Base-by-base conservation (phyloP, 2,329 filamentous ascomycete species). In the Trichoderma sp. region DNA sequence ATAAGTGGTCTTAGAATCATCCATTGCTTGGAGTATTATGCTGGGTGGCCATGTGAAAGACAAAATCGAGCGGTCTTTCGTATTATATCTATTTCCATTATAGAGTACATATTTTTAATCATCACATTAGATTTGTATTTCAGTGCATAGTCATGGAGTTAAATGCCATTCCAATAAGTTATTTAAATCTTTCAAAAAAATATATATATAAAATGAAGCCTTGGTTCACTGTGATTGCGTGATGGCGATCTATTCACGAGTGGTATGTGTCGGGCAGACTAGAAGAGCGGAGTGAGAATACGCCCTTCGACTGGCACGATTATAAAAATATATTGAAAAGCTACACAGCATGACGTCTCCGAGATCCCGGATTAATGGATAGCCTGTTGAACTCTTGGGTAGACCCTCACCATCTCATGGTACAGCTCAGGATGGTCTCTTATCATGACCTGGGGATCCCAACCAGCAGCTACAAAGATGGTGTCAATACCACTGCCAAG, bases 401-500 rank as follows among this genome's bases (percentile, higher is more conserved):
- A 97, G 15, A 97, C 89, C 61, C 84, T 81, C 1, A 97, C 84
- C 88, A 98, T 90, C 70, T 87, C 85, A 17, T 88, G 82, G 78
- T 94, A 97, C 56, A 98, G 80, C 70, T 96, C 92, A 0, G 89
- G 88, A 78, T 97, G 94, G 67, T 95, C 89, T 50, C 87, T 83
- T 76, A 93, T 90, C 82, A 97, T 81, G 9, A 94, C 91, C 74
- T 91, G 85, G 0, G 88, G 88, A 58, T 90, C 87, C 84, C 88
- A 90, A 0, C 87, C 87, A 54, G 85, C 82, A 0, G 92, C 93
- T 0, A 97, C 92, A 73, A 97, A 97, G 70, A 97, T 92, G 0
- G 94, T 96, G 72, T 97, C 92, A 70, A 97, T 88, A n/a, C 94
- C 94, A 73, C 90, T 94, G 70, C 90, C 90, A 67, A 98, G 83